Conservation (phyloP, 2,329 filamentous ascomycete genomes). For the Shiraia sp. region DNA sequence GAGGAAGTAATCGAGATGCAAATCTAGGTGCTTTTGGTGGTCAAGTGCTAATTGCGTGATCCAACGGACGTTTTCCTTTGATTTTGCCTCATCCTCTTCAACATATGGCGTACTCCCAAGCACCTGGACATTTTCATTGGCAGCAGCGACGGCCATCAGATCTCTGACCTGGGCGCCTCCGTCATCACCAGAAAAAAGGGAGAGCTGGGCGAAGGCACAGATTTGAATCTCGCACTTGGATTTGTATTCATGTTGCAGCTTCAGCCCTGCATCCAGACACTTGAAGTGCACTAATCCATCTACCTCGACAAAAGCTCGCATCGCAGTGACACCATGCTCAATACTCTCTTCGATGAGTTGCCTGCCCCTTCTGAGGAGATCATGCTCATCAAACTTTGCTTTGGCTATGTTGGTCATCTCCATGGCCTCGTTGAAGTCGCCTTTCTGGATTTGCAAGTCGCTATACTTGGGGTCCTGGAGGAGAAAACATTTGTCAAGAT, state of each 20-base stretch:
- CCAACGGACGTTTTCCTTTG: slow-evolving; percentile 65
- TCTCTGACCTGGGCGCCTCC: slow-evolving; percentile 56
- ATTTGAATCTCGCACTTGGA: slow-evolving; percentile 65
- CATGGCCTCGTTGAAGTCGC: slow-evolving; percentile 70
- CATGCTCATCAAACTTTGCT: slow-evolving; percentile 61
- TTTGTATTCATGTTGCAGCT: slow-evolving; percentile 59
- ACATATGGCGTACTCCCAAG: slow-evolving; percentile 74
- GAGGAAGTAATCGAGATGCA: slow-evolving; percentile 74
- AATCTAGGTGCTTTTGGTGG: slow-evolving; percentile 63
- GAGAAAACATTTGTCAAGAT: slow-evolving; percentile 69
- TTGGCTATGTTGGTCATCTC: slow-evolving; percentile 64
- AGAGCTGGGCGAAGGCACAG: slow-evolving; percentile 72
- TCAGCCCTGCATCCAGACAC: slow-evolving; percentile 61
- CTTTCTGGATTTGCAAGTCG: slow-evolving; percentile 62
- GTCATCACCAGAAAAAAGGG: slow-evolving; percentile 62
- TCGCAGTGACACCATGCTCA: slow-evolving; percentile 66
- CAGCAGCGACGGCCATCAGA: slow-evolving; percentile 54
- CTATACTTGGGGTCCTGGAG: slow-evolving; percentile 62
- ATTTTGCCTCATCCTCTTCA: slow-evolving; percentile 56
- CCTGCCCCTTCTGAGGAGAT: slow-evolving; percentile 67
- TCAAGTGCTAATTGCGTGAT: slow-evolving; percentile 60
- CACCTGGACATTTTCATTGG: slow-evolving; percentile 56
- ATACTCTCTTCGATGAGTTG: slow-evolving; percentile 69
- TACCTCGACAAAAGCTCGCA: slow-evolving; percentile 73
- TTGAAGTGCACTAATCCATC: slow-evolving; percentile 63